Conservation (phyloP, 2,329 filamentous ascomycete genomes). For the Aspergillus hortae region DNA sequence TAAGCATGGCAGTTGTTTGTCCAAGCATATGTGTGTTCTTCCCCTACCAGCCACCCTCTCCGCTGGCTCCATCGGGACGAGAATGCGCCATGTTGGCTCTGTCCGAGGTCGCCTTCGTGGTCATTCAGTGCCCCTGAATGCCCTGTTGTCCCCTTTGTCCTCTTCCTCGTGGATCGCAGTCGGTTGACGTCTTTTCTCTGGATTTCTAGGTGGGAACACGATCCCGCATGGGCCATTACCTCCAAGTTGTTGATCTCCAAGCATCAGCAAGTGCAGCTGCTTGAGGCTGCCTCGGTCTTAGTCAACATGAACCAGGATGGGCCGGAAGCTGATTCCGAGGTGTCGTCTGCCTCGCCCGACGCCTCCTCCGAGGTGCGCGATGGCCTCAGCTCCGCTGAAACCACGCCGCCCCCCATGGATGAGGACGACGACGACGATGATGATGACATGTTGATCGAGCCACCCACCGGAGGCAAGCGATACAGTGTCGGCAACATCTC, state of each 20-base stretch:
- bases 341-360: slow-evolving; percentile 76
- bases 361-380: slow-evolving; percentile 74
- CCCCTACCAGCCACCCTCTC: slow-evolving; percentile 52
- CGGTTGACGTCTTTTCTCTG: slow-evolving; percentile 39
- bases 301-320: slow-evolving; percentile 79
- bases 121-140: slow-evolving; percentile 27
- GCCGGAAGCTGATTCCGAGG: slow-evolving; percentile 69
- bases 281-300: slow-evolving; percentile 94
- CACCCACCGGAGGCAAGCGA: slow-evolving; percentile 53
- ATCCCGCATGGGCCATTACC: slow-evolving; percentile 94
- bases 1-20: slow-evolving; percentile 99
- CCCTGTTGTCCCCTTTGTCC: slow-evolving; percentile 25
- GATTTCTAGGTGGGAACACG: slow-evolving; percentile 88
- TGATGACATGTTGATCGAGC: slow-evolving; percentile 45
- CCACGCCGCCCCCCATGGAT: slow-evolving; percentile 79
- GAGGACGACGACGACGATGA: slow-evolving; percentile 48
- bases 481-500: slow-evolving; percentile 47
- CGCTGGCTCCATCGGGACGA: slow-evolving; percentile 41
- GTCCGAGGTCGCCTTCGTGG: slow-evolving; percentile 38
- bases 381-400: slow-evolving; percentile 80
- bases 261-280: slow-evolving; percentile 96
- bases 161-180: slow-evolving; percentile 22
- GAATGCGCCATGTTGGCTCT: slow-evolving; percentile 37
- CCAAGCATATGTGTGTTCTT: slow-evolving; percentile 96
- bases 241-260: slow-evolving; percentile 98